Conservation (phyloP, 768 basidiomycete genomes). For the Suillus decipiens region DNA sequence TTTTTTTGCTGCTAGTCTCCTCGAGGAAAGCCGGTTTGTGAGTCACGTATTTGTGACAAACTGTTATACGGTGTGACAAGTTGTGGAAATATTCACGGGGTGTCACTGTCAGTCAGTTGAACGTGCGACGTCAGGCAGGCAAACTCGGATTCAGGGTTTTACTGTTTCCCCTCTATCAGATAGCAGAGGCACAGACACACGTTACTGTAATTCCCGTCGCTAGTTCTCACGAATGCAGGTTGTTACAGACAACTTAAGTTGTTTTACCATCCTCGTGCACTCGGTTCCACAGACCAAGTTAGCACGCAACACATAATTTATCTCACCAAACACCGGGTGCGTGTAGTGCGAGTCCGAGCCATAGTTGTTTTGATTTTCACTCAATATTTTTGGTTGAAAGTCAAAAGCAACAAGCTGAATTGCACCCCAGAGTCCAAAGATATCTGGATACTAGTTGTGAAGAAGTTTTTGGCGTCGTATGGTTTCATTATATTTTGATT, state of each 20-base stretch:
- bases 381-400: neutral
- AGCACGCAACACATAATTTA: neutral
- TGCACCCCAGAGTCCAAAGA: neutral
- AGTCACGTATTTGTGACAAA: neutral
- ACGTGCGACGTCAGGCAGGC: neutral
- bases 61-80: neutral
- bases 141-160: neutral
- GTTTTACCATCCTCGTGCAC: neutral
- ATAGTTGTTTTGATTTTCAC: neutral
- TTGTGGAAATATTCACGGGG: neutral
- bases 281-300: neutral
- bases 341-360: neutral
- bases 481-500: conserved; percentile 5
- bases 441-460: neutral
- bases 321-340: neutral
- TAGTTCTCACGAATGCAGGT: neutral
- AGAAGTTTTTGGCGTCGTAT: neutral
- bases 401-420: neutral
- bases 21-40: neutral
- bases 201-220: conserved; percentile 1
- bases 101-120: too few species aligned
- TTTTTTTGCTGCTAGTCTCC: too few species aligned
- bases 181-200: conserved; percentile 3
- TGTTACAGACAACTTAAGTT: neutral
- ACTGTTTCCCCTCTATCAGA: neutral